Evolutionary conservation across 2,329 filamentous ascomycete genomes (phyloP).

Genomic region (Kalaharituber pfeilii): DNA sequence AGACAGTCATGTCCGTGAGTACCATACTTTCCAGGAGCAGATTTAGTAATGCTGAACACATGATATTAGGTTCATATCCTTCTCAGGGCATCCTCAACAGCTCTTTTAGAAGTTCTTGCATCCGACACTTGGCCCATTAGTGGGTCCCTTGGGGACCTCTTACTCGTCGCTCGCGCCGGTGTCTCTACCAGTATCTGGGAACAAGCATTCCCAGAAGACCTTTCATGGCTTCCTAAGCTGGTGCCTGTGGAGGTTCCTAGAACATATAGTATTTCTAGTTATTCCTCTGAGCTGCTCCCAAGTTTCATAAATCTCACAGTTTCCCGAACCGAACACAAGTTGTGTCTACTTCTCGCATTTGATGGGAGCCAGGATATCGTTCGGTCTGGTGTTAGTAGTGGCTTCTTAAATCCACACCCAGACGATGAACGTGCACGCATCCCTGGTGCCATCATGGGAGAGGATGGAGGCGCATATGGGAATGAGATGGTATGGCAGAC

Average conservation of each 20-base stretch:
- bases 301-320: conserved; percentile 36
- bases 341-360: conserved; percentile 29
- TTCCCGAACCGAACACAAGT: conserved; percentile 35
- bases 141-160: conserved; percentile 35
- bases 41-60: background rate
- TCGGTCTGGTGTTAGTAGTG: conserved; percentile 35
- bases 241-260: conserved; percentile 35
- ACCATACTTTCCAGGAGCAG: background rate
- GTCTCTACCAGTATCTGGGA: conserved; percentile 36
- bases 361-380: conserved; percentile 24
- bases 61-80: conserved; percentile 31
- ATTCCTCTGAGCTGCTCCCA: conserved; percentile 35
- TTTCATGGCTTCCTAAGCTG: conserved; percentile 34
- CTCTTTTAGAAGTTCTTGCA: conserved; percentile 33
- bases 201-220: conserved; percentile 32
- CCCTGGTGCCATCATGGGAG: conserved; percentile 3
- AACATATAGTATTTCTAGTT: conserved; percentile 38
- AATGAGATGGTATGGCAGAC: too few relatives aligned
- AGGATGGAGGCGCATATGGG: too few relatives aligned
- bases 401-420: conserved; percentile 36
- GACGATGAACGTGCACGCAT: conserved; percentile 33
- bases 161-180: conserved; percentile 34
- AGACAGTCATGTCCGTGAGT: conserved; percentile 29
- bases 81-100: conserved; percentile 35
- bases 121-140: conserved; percentile 37